phyloP scores from a whole-genome alignment of 352 stramenopile genomes.

The Phytopythium kandeliae region DNA sequence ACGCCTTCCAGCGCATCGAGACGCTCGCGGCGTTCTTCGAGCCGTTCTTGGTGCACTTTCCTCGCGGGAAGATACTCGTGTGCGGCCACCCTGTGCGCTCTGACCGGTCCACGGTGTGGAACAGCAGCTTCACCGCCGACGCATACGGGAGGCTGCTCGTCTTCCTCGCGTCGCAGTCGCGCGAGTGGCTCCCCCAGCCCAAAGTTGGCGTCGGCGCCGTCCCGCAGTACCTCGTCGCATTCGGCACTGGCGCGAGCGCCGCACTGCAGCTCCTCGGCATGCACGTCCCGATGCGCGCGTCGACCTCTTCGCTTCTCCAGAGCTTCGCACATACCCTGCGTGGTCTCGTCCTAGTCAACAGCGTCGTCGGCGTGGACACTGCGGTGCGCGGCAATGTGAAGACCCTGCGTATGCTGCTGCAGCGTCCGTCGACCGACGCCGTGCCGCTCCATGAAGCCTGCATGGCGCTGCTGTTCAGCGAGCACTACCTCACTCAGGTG shows the following conservation, averaged over 20 bases:
- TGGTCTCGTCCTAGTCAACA: conserved; percentile 55
- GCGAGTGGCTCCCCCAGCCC: conserved; percentile 71
- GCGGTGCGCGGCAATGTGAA: conserved; percentile 17
- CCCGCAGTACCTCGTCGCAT: conserved; percentile 58
- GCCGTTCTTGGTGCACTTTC: conserved; percentile 49
- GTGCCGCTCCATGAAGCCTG: conserved; percentile 51
- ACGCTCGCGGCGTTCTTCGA: conserved; percentile 56
- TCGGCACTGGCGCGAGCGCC: conserved; percentile 47
- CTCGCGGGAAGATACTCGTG: conserved; percentile 54
- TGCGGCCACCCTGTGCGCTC: conserved; percentile 49
- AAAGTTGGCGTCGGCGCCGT: conserved; percentile 56
- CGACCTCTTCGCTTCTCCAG: conserved; percentile 12
- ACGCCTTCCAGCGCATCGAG: conserved; percentile 58
- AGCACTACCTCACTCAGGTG: conserved; percentile 57
- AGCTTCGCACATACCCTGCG: conserved; percentile 40
- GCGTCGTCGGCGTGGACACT: conserved; percentile 17
- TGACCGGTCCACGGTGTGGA: conserved; percentile 28
- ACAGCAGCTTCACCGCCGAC: conserved; percentile 38
- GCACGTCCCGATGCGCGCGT: conserved; percentile 29
- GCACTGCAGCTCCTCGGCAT: conserved; percentile 44
- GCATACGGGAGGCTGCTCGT: conserved; percentile 45
- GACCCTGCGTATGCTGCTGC: conserved; percentile 14
- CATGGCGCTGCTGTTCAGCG: conserved; percentile 39
- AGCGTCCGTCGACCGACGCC: conserved; percentile 8
- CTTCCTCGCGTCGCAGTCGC: conserved; percentile 38